Evolutionary conservation across 192 early-diverging fungal species (phyloP), one percentile per base, ranked within the genome.

Genomic region (Coemansia sp.): DNA sequence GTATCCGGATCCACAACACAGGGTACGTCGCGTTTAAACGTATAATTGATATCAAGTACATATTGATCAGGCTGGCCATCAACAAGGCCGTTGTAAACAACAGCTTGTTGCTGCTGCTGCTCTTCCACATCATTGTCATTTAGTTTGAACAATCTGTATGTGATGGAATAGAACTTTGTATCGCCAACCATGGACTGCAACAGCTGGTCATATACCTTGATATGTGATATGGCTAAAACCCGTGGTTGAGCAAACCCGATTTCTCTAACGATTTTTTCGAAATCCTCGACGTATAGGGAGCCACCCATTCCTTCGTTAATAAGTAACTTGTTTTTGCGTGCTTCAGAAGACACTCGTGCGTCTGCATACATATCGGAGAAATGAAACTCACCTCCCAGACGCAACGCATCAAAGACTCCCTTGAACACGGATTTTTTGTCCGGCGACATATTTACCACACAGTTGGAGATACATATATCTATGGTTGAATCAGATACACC

Each of bases 401-500:
- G 54, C 28, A 83, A 64, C 7, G 57, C 38, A 14, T 40, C 60
- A 49, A 52, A 80, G 22, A 80, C 81, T 48, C 81, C 40, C 3
- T 17, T 38, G 34, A 83, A 60, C 7, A 83, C 77, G 29, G 60
- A 52, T 31, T 62, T 45, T 64, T 83, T 80, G 61, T 83, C 65
- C 45, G 76, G 81, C 51, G 73, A 83, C 67, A 83, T 66, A 12
- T 83, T 83, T 33, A 83, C 64, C 2, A 57, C 81, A 61, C 51
- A 58, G 70, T 83, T 83, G 48, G 72, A 75, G 40, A 83, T 83
- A 45, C 72, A 75, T 48, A 83, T 34, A 45, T 83, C 81, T 5
- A 66, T 60, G 10, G 81, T 72, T 16, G 25, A 61, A 1, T 65
- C 17, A 28, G 65, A 45, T 10, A 65, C 54, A 6, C 34, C 77